A percentile compares a stretch with the other conserved stretches of the same genome.
Evolutionary conservation across 345 rosid species (phyloP).

Genomic region (Raphanus sativus): DNA sequence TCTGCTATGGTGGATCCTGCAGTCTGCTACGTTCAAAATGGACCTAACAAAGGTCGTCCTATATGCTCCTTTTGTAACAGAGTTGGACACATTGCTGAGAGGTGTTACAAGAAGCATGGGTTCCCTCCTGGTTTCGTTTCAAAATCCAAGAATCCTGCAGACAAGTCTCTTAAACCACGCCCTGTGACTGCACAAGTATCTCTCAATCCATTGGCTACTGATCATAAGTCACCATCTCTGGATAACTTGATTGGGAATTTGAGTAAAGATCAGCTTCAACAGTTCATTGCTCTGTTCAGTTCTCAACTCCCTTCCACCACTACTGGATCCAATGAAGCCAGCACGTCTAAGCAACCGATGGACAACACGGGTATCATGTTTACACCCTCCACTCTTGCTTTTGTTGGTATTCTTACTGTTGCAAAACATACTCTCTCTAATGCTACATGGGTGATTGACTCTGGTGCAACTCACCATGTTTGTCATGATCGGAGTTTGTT

Average conservation of each 20-base stretch:
- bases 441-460: not conserved
- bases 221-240: not conserved
- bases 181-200: not conserved
- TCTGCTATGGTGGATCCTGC: too few relatives aligned
- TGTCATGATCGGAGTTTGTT: not conserved
- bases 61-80: not conserved
- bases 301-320: not conserved
- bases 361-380: not conserved
- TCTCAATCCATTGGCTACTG: fast-evolving
- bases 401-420: not conserved
- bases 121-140: not conserved
- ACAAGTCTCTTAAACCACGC: not conserved
- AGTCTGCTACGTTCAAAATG: not conserved
- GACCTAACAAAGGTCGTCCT: not conserved
- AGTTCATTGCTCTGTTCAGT: not conserved
- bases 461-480: not conserved
- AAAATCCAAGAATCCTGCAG: not conserved
- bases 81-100: not conserved
- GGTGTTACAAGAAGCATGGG: not conserved
- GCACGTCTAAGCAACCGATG: not conserved
- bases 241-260: not conserved
- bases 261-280: not conserved
- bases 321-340: not conserved
- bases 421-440: not conserved
- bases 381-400: not conserved